Percentiles rank a stretch among this genome's conserved stretches.
Conservation (phyloP, 345 rosid genomes). For the Camelina hispida region DNA sequence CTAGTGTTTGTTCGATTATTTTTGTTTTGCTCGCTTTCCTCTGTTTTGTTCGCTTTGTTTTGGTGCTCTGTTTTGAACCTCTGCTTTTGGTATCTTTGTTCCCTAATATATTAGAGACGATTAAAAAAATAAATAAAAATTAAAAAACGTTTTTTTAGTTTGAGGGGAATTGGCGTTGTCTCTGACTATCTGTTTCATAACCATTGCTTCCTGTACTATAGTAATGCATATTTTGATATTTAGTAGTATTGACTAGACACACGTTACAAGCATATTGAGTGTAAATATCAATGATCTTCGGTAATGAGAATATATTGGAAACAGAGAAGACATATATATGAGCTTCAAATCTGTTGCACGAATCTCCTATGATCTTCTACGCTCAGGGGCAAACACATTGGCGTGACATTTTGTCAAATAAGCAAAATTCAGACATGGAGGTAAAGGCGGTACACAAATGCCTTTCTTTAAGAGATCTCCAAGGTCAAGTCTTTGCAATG, state of each 20-base stretch:
- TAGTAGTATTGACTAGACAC: not conserved
- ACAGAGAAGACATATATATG: not conserved
- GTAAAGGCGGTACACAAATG: slow-evolving; percentile 62
- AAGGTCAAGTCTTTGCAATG: slow-evolving; percentile 72
- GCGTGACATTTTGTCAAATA: slow-evolving; percentile 82
- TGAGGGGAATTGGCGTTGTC: too few species aligned
- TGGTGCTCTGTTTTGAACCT: too few species aligned
- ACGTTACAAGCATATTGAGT: slow-evolving; percentile 20
- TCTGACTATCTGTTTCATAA: too few species aligned
- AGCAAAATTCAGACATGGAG: slow-evolving; percentile 70
- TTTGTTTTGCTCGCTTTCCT: too few species aligned
- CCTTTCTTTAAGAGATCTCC: slow-evolving; percentile 81
- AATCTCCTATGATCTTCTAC: slow-evolving; percentile 26
- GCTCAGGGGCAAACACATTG: slow-evolving; percentile 71
- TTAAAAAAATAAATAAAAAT: too few species aligned
- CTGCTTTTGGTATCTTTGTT: too few species aligned
- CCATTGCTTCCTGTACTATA: too few species aligned
- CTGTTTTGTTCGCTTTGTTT: too few species aligned
- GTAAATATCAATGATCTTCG: not conserved
- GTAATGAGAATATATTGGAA: not conserved
- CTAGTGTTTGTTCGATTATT: too few species aligned
- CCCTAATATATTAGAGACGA: too few species aligned
- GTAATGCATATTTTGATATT: not conserved
- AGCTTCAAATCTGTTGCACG: slow-evolving; percentile 1
- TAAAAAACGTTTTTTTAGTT: too few species aligned